phyloP scores from a whole-genome alignment of 345 rosid genomes.

The Triadica sebifera region DNA sequence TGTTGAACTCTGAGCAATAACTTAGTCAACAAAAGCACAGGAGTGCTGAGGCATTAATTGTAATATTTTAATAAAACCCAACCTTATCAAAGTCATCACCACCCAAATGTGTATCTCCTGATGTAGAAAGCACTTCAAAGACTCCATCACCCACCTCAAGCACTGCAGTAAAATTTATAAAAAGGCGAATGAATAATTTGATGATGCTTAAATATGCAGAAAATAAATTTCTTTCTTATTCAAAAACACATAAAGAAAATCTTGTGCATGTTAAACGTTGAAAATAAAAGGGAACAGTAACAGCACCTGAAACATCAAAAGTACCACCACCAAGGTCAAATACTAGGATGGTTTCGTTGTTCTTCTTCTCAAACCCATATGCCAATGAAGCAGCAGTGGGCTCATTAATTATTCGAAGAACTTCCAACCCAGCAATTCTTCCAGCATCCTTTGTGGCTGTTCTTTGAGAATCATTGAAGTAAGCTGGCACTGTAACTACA shows the following conservation, averaged over 20 bases:
- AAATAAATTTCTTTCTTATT: background rate
- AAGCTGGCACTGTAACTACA: slow-evolving; percentile 36
- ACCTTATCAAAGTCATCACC: slow-evolving; percentile 99
- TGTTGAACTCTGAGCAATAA: background rate
- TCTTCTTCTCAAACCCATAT: slow-evolving; percentile 94
- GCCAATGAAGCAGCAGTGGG: slow-evolving; percentile 99
- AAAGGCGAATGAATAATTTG: background rate
- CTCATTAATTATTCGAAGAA: slow-evolving; percentile 87
- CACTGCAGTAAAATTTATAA: slow-evolving; percentile 38
- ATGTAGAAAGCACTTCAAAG: slow-evolving; percentile 95
- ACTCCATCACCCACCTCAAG: slow-evolving; percentile 99
- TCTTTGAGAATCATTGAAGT: slow-evolving; percentile 46
- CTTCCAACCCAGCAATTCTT: slow-evolving; percentile 35
- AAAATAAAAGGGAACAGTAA: background rate
- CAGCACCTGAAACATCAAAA: slow-evolving; percentile 92
- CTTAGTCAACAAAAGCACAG: background rate
- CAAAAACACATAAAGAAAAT: background rate
- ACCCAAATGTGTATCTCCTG: slow-evolving; percentile 99
- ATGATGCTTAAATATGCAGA: background rate
- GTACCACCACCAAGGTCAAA: slow-evolving; percentile 99
- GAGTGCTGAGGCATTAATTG: background rate
- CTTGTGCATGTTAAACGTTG: no score
- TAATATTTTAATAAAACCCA: background rate
- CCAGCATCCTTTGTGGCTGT: slow-evolving; percentile 98
- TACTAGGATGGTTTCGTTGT: slow-evolving; percentile 89